Percentiles rank a stretch among this genome's conserved stretches.
Evolutionary conservation across 202 grass and related monocot genomes (phyloP).

Genomic region (Bolboschoenoplectus hybrid): DNA sequence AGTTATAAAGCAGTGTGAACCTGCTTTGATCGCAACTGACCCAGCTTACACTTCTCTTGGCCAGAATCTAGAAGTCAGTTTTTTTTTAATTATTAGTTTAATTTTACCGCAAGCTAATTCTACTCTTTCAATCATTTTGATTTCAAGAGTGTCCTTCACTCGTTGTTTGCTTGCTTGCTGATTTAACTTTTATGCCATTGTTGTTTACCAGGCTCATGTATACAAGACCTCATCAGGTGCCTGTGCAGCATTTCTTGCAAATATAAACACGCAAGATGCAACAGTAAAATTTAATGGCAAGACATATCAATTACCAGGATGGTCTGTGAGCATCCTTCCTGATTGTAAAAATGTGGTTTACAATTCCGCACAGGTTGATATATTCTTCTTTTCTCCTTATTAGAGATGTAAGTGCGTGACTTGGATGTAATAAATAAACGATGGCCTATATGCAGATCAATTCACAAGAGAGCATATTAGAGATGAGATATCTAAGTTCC

Average conservation of each 20-base stretch:
- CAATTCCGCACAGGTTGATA: constrained; percentile 85
- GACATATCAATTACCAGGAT: constrained; percentile 72
- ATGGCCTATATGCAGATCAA: constrained; percentile 69
- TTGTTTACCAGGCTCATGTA: constrained; percentile 60
- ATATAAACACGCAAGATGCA: constrained; percentile 69
- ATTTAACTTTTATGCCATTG: constrained; percentile 2
- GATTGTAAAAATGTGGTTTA: constrained; percentile 94
- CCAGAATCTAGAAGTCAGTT: constrained; percentile 74
- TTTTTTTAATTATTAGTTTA: background rate
- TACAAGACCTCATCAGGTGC: constrained; percentile 66
- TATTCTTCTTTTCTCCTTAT: constrained; percentile 18
- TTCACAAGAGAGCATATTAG: constrained; percentile 60
- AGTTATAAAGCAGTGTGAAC: constrained; percentile 90
- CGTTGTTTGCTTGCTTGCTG: background rate
- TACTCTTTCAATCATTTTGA: background rate
- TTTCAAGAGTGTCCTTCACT: background rate
- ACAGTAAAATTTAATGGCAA: constrained; percentile 86
- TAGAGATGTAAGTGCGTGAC: background rate
- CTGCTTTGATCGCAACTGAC: constrained; percentile 80
- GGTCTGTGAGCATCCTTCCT: constrained; percentile 98
- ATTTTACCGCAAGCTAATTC: background rate
- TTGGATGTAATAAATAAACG: background rate
- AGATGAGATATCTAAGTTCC: constrained; percentile 62
- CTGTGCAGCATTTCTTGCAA: constrained; percentile 93
- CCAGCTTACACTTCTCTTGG: constrained; percentile 88